phyloP scores from a whole-genome alignment of 129 eudicot genomes.

The Flaveria robusta region DNA sequence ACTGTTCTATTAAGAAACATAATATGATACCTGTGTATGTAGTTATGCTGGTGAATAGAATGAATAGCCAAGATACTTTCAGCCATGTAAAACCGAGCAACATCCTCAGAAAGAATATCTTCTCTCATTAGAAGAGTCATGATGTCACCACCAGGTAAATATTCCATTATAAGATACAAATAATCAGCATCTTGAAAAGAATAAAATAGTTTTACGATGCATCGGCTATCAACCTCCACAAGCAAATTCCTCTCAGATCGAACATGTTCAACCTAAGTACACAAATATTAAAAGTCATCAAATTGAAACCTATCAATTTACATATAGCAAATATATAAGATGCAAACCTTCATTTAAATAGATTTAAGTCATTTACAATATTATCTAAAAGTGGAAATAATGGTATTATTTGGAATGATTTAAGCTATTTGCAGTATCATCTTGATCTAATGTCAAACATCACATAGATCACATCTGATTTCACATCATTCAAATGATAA shows the following conservation, averaged over 20 bases:
- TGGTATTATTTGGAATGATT: background rate
- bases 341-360: background rate
- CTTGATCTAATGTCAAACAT: slow-evolving; percentile 4
- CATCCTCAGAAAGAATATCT: slow-evolving; percentile 84
- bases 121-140: slow-evolving; percentile 92
- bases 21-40: slow-evolving; percentile 69
- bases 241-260: slow-evolving; percentile 91
- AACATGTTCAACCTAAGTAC: slow-evolving; percentile 80
- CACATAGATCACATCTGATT: slow-evolving; percentile 10
- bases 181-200: slow-evolving; percentile 89
- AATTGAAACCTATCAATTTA: background rate
- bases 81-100: slow-evolving; percentile 87
- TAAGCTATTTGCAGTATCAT: slow-evolving; percentile 5
- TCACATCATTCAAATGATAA: slow-evolving; percentile 17
- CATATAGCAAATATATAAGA: slow-evolving; percentile 1
- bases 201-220: slow-evolving; percentile 85
- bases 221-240: slow-evolving; percentile 91
- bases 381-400: background rate
- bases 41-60: slow-evolving; percentile 82
- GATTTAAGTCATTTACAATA: background rate
- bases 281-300: slow-evolving; percentile 5
- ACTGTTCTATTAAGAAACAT: background rate
- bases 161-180: slow-evolving; percentile 90
- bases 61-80: slow-evolving; percentile 86
- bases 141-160: slow-evolving; percentile 95